Evolutionary conservation across 2,329 filamentous ascomycete species (phyloP).

Genomic region (Ramularia collo-cygni): DNA sequence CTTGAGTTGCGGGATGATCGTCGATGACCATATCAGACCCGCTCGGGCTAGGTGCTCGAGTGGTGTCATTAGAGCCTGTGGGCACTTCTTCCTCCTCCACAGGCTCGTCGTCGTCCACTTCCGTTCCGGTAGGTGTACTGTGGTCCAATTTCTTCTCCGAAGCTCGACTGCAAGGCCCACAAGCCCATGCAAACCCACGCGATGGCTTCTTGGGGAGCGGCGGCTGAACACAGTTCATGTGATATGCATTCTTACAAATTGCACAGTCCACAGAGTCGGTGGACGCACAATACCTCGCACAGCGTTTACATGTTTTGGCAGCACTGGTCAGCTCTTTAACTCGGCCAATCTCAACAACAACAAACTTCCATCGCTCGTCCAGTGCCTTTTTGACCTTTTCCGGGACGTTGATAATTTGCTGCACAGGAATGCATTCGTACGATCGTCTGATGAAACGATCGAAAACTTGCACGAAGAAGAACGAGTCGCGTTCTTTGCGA

Average conservation of each 20-base stretch:
- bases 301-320: slow-evolving; percentile 93
- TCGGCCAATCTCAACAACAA: slow-evolving; percentile 86
- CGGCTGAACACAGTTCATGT: slow-evolving; percentile 96
- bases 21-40: slow-evolving; percentile 48
- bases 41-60: slow-evolving; percentile 47
- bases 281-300: slow-evolving; percentile 83
- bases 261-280: slow-evolving; percentile 96
- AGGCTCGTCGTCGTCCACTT: slow-evolving; percentile 54
- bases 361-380: slow-evolving; percentile 93
- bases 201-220: slow-evolving; percentile 92
- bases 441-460: slow-evolving; percentile 97
- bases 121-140: slow-evolving; percentile 66
- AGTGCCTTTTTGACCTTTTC: slow-evolving; percentile 91
- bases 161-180: slow-evolving; percentile 89
- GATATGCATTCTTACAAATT: slow-evolving; percentile 89
- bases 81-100: slow-evolving; percentile 60
- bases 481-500: slow-evolving; percentile 75
- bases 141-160: slow-evolving; percentile 89
- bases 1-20: slow-evolving; percentile 61
- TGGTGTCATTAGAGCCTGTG: slow-evolving; percentile 51
- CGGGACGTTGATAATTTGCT: slow-evolving; percentile 90
- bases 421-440: slow-evolving; percentile 92
- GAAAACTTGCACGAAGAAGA: slow-evolving; percentile 97
- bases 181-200: slow-evolving; percentile 96
- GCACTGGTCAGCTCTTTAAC: slow-evolving; percentile 93